These are phyloP conservation scores for Daldinia loculata DNA, from an alignment of 495 filamentous ascomycete genomes.

Conservation along the genomic window DNA sequence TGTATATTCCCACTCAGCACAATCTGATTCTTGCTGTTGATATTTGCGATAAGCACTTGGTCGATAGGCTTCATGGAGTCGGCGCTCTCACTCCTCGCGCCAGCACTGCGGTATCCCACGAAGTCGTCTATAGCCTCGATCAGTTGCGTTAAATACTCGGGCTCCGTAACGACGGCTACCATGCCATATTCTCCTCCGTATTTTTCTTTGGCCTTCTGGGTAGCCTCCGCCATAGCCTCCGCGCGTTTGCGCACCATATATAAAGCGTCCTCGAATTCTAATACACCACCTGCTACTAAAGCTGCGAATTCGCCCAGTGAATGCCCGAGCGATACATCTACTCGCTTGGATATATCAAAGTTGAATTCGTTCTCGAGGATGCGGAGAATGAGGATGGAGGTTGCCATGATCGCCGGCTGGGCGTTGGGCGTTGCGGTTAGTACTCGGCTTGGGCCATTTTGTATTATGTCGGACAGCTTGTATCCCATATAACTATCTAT, in stretches of 20 bases:
- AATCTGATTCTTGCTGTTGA: slow-evolving; percentile 96
- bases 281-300: slow-evolving; percentile 80
- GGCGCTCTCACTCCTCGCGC: slow-evolving; percentile 71
- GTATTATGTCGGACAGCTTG: slow-evolving; percentile 78
- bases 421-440: slow-evolving; percentile 87
- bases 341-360: slow-evolving; percentile 71
- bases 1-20: slow-evolving; percentile 90
- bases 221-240: slow-evolving; percentile 84
- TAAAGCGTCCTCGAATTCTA: slow-evolving; percentile 79
- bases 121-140: slow-evolving; percentile 83
- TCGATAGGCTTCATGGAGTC: slow-evolving; percentile 75
- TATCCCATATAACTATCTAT: slow-evolving; percentile 79
- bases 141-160: slow-evolving; percentile 70
- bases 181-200: slow-evolving; percentile 87
- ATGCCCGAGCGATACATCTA: slow-evolving; percentile 88
- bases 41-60: slow-evolving; percentile 90
- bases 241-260: slow-evolving; percentile 79
- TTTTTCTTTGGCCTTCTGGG: slow-evolving; percentile 65
- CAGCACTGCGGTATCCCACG: slow-evolving; percentile 69
- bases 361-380: slow-evolving; percentile 87
- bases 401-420: slow-evolving; percentile 96
- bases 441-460: slow-evolving; percentile 74
- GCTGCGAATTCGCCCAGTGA: slow-evolving; percentile 96
- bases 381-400: slow-evolving; percentile 87
- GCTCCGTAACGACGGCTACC: slow-evolving; percentile 90